Evolutionary conservation across 805 yeast species (phyloP), one percentile per base, ranked within the genome.

Genomic region (Candida stauntonica): DNA sequence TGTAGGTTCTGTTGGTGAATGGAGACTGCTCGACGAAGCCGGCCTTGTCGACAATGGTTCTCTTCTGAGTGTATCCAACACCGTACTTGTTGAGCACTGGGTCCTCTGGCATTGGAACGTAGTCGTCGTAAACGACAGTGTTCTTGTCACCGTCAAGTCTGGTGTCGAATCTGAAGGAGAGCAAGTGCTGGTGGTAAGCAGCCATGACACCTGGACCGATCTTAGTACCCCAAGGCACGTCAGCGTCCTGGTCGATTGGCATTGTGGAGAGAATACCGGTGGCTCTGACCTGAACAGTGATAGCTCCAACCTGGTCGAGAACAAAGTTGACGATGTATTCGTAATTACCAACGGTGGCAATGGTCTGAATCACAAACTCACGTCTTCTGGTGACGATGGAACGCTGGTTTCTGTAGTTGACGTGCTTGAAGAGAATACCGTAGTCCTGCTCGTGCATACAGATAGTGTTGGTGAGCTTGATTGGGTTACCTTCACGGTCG

Each of bases 201-300:
- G 94, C 94, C 74, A 81, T 73, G 40, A 80, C 88, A 55, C 81
- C 79, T 47, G 88, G 89, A 32, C 86, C 87, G 42, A 84, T 81
- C 47, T 73, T 70, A 26, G 88, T 84, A 53, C 88, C 89, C 55
- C 63, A 68, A 47, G 83, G 83, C 45, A 81, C 84, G 38, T 65
- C 70, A 44, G 71, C 72, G 55, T 73, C 78, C 48, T 75, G 79
- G 47, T 84, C 89, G 48, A 82, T 77, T 52, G 88, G 87, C 82
- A 80, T 82, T 42, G 94, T 84, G 26, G 91, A 83, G 50, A 84
- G 70, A 55, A 84, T 84, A 71, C 94, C 94, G 41, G 94, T 84
- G 45, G 93, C 93, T 66, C 91, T 74, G 43, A 81, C 81, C 61
- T 85, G 87, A 45, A 84, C 78, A 48, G 78, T 79, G 52, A 84